Base-by-base conservation (phyloP, 2,329 filamentous ascomycete genomes). In the Stemphylium vesicarium region DNA sequence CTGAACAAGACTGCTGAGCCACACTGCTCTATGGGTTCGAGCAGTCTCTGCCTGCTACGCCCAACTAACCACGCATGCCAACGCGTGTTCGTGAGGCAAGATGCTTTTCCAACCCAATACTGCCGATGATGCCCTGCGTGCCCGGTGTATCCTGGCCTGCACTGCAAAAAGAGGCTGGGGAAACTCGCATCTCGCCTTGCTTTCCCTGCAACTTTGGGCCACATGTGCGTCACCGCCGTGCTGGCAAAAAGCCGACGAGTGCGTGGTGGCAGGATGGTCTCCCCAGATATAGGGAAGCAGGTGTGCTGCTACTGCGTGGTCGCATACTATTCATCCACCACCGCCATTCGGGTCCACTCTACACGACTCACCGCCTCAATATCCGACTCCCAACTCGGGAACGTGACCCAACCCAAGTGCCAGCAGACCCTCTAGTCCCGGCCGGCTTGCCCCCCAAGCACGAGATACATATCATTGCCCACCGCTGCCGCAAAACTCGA, bases 221-320 rank as follows among this genome's bases (percentile, higher is more conserved):
- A 55, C 39, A 57, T 44, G 56, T 59, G 68, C 66, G 66, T 68
- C 66, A 68, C 56, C 55, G 54, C 61, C 47, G 57, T 63, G 65
- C 63, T 66, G 66, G 66, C 68, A 53, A 64, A 49, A 40, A 36
- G 35, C 29, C 26, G 44, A 18, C 32, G 39, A 40, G 41, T 35
- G 29, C 50, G 38, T 10, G n/a, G 12, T 63, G 87, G 59, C 79
- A 84, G 0, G 70, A 31, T 79, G 87, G 86, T 80, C 86, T 16
- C 26, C 82, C 86, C 86, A 75, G 84, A 85, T 35, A 72, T 88
- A 86, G 20, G 69, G 88, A 66, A 77, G 84, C 53, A 67, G 86
- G 46, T 84, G 87, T 70, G 67, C 86, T 63, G 68, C 62, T 67
- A 63, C 70, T 64, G 61, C 70, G 70, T 72, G 71, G 64, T 64